Percentiles rank a stretch among this genome's conserved stretches.
Conservation (phyloP, 805 yeast species). For the Metschnikowia baotianmanensis region DNA sequence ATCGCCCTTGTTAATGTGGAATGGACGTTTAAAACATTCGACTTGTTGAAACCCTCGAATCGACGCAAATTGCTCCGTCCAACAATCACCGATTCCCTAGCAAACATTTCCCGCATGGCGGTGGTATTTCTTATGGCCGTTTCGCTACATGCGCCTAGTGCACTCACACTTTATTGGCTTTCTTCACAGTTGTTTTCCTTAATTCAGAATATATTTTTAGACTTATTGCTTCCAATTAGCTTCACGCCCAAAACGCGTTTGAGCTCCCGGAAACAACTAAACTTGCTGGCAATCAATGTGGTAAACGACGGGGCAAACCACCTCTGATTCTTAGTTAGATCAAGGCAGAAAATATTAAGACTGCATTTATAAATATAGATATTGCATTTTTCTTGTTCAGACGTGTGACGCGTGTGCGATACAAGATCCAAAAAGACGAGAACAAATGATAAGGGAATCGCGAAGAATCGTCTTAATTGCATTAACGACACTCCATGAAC, state of each 20-base stretch:
- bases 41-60: conserved; percentile 40
- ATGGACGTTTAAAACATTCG: conserved; percentile 70
- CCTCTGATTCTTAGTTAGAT: too few relatives aligned
- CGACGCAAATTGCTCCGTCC: conserved; percentile 49
- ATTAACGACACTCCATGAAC: too few relatives aligned
- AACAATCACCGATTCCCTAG: conserved; percentile 59
- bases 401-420: too few relatives aligned
- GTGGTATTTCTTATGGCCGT: conserved; percentile 80
- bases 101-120: conserved; percentile 70
- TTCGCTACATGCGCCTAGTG: conserved; percentile 82
- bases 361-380: background rate
- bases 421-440: too few relatives aligned
- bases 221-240: conserved; percentile 58
- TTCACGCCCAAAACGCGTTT: conserved; percentile 44
- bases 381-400: too few relatives aligned
- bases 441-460: too few relatives aligned
- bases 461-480: too few relatives aligned
- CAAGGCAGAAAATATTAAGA: too few relatives aligned
- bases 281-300: conserved; percentile 15
- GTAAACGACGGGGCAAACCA: conserved; percentile 6
- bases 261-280: conserved; percentile 17
- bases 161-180: conserved; percentile 85
- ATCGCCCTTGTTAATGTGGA: conserved; percentile 76
- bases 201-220: conserved; percentile 70
- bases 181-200: conserved; percentile 78